Evolutionary conservation across 192 early-diverging fungal genomes (phyloP).

Genomic region (Gonapodya prolifera): DNA sequence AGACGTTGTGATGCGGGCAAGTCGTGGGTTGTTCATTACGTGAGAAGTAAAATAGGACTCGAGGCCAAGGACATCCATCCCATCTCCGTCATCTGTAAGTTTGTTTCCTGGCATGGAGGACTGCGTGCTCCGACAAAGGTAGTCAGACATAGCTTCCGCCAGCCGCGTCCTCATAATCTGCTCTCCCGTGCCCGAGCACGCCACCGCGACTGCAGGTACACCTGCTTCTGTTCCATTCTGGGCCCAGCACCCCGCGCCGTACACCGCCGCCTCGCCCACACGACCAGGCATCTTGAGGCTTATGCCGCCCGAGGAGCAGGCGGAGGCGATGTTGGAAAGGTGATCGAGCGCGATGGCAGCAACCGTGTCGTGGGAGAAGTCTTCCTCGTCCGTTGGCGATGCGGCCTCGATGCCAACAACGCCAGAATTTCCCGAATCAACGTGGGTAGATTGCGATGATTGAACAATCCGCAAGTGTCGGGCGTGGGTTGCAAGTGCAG

Average conservation of each 20-base stretch:
- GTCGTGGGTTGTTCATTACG: background rate
- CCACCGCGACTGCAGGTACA: background rate
- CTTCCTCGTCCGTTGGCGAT: background rate
- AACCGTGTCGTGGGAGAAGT: background rate
- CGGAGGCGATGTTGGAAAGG: background rate
- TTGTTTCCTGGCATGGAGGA: background rate
- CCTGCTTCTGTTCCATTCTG: background rate
- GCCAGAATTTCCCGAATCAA: background rate
- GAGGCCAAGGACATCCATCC: background rate
- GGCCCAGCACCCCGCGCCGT: background rate
- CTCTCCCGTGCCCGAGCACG: background rate
- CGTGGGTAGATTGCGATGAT: background rate
- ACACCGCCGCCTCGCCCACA: background rate
- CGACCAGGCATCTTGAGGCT: background rate
- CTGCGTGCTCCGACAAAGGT: background rate
- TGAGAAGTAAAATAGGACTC: background rate
- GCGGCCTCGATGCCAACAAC: background rate
- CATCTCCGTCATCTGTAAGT: background rate
- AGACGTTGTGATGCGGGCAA: background rate
- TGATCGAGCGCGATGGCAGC: background rate
- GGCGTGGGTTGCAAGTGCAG: background rate
- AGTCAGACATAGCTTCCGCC: background rate
- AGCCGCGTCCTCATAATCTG: background rate
- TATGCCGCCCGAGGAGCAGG: background rate
- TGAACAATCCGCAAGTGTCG: background rate